A percentile compares a stretch with the other conserved stretches of the same genome.
These are phyloP conservation scores for Amylocarpus encephaloides DNA, from an alignment of 2,329 filamentous ascomycete species.

Conservation along the genomic window DNA sequence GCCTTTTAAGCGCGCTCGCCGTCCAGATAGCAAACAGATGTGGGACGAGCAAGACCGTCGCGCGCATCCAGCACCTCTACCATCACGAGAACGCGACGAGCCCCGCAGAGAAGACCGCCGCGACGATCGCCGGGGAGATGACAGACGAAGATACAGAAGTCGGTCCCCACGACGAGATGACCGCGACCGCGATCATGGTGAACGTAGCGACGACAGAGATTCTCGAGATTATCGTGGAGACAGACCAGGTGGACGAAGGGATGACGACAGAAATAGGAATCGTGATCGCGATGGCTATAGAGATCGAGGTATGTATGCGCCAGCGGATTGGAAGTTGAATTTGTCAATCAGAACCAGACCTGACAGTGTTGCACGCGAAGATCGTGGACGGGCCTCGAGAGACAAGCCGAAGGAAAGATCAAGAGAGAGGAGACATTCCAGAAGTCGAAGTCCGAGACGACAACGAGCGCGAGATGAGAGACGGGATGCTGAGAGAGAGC, in stretches of 20 bases:
- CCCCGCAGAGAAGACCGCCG: conserved; percentile 30
- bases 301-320: conserved; percentile 16
- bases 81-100: conserved; percentile 25
- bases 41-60: conserved; percentile 45
- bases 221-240: background rate
- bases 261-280: conserved; percentile 12
- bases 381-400: conserved; percentile 17
- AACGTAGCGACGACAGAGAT: conserved; percentile 10
- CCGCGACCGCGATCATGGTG: conserved; percentile 17
- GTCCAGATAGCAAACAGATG: conserved; percentile 53
- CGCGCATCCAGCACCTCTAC: conserved; percentile 33
- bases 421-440: background rate
- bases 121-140: conserved; percentile 32
- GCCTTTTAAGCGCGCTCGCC: conserved; percentile 42
- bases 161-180: conserved; percentile 29
- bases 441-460: conserved; percentile 13
- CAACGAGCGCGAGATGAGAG: conserved; percentile 11
- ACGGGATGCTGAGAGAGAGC: conserved; percentile 14
- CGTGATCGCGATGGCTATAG: conserved; percentile 8
- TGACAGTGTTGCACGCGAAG: conserved; percentile 17
- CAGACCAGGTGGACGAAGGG: conserved; percentile 12
- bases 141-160: conserved; percentile 32
- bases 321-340: background rate
- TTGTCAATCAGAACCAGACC: conserved; percentile 2
- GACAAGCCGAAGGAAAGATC: conserved; percentile 18